Conservation (phyloP, 768 basidiomycete species). For the Cystofilobasidium bisporidii region DNA sequence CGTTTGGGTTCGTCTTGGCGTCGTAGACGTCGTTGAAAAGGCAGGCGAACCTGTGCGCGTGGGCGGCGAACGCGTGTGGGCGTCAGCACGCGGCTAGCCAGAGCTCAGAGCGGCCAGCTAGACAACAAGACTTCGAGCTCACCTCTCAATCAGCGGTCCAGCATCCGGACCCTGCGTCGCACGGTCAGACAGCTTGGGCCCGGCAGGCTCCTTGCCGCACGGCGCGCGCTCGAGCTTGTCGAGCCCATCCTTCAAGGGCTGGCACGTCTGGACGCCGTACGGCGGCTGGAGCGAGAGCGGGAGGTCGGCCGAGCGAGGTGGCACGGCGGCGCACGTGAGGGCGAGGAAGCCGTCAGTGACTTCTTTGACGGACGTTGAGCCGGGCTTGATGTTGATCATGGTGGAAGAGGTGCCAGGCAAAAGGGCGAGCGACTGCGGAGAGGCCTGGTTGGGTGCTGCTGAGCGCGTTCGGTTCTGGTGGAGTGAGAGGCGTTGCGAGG, state of each 20-base stretch:
- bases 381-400: neutral
- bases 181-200: conserved; percentile 7
- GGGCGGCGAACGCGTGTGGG: no score
- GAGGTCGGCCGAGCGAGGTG: neutral
- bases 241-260: conserved; percentile 11
- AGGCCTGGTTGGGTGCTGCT: no score
- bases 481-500: no score
- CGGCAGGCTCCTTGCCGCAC: neutral
- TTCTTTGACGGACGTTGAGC: neutral
- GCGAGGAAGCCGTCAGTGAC: neutral
- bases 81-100: no score
- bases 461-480: no score
- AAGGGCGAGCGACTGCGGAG: no score
- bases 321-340: neutral
- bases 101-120: no score
- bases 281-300: conserved; percentile 4
- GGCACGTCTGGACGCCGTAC: neutral
- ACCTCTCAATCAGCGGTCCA: conserved; percentile 35
- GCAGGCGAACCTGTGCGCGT: conserved; percentile 32
- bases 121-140: neutral
- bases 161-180: conserved; percentile 37
- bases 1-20: conserved; percentile 34
- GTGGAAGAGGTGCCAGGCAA: neutral
- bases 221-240: neutral
- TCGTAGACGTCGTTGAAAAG: conserved; percentile 36